Conservation (phyloP, 257 asterid genomes). For the Linaria vulgaris region DNA sequence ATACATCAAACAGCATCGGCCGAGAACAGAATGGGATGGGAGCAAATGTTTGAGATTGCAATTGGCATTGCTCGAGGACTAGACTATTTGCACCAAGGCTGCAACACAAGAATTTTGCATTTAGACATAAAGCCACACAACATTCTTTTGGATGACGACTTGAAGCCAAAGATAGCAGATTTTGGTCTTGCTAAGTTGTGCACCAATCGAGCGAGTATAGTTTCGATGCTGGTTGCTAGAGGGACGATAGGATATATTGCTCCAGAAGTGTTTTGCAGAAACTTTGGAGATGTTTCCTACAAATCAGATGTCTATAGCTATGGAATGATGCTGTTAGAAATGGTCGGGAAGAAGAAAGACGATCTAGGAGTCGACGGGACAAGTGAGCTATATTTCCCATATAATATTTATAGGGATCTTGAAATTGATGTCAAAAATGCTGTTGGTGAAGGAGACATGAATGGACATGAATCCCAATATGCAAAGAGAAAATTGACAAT, state of each 20-base stretch:
- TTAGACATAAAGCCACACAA: no score
- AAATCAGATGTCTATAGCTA: conserved; percentile 7
- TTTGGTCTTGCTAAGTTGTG: conserved; percentile 9
- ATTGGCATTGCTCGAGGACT: conserved; percentile 41
- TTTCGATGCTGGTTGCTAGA: neutral
- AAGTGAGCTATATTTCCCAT: neutral
- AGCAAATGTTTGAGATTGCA: conserved; percentile 19
- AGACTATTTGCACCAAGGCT: conserved; percentile 39
- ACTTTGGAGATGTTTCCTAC: conserved; percentile 4
- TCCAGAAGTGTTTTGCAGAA: conserved; percentile 3
- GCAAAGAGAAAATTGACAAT: neutral
- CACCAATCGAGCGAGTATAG: conserved; percentile 5
- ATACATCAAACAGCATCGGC: conserved; percentile 6
- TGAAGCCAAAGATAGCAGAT: neutral
- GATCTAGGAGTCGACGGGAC: neutral
- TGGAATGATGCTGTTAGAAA: conserved; percentile 4
- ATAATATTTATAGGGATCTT: neutral
- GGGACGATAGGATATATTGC: conserved; percentile 1
- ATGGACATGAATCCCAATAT: neutral
- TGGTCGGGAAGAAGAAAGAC: neutral
- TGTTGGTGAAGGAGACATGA: neutral
- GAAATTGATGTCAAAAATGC: neutral
- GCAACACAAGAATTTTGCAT: conserved; percentile 15
- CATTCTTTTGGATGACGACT: neutral
- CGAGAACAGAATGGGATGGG: conserved; percentile 15